Evolutionary conservation across 768 basidiomycete genomes (phyloP), one percentile per base, ranked within the genome.

Genomic region (Tremella yokohamensis): DNA sequence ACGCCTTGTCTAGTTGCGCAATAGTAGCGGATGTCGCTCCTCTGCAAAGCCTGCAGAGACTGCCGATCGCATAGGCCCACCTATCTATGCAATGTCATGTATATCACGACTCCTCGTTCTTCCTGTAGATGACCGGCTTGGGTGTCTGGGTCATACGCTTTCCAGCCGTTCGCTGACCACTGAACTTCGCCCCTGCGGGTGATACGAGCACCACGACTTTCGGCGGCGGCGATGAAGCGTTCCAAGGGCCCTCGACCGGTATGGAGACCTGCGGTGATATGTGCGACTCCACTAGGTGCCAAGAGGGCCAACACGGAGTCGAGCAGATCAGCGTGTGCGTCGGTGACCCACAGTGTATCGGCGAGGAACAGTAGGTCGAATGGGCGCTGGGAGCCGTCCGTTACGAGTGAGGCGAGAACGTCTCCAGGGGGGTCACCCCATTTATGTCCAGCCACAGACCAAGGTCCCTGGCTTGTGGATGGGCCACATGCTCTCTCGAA

Each of bases 301-400:
- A 74, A 54, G 2, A 76, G 59, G 0, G 38, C 15, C 20, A 39
- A 49, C 22, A 74, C 56, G 13, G 70, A 73, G 37, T 68, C 62
- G 15, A 76, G 63, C 6, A 76, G 61, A 6, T 52, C 60, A 4
- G 25, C 20, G 50, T 76, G 75, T 6, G 73, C 63, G 1, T 63
- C 56, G n/a, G 71, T 68, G 1, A 65, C 61, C 75, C 75, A 76
- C 29, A 75, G 53, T 6, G 70, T 64, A 45, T 77, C 76, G 16
- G 74, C 71, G 0, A 74, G 63, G 2, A 77, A 57, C 15, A 77
- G 66, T 4, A 62, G 22, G 52, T 73, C 68, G 63, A 75, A 77
- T 20, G 49, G 13, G 49, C 26, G 1, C 13, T 26, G 16, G 61
- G 20, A 19, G 59, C 37, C 3, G 11, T 34, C 29, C 29, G 29